phyloP scores from a whole-genome alignment of 305 asterid species.

The Fraxinus latifolia region DNA sequence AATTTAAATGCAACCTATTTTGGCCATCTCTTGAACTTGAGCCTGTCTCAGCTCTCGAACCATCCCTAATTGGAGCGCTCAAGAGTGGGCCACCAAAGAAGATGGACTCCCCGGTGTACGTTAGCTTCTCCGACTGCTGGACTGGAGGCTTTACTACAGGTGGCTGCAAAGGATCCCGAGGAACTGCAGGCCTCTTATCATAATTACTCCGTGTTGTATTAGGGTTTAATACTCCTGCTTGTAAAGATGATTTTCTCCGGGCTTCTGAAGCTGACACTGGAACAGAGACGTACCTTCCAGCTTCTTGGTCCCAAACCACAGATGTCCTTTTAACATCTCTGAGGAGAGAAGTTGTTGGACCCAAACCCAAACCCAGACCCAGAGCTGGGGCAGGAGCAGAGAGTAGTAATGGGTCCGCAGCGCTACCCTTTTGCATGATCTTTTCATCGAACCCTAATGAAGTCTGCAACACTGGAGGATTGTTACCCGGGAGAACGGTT shows the following conservation, averaged over 20 bases:
- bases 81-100: slow-evolving; percentile 95
- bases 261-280: slow-evolving; percentile 70
- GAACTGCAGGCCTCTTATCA: slow-evolving; percentile 43
- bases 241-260: slow-evolving; percentile 44
- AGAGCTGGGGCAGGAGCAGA: slow-evolving; percentile 35
- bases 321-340: slow-evolving; percentile 83
- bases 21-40: slow-evolving; percentile 43
- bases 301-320: slow-evolving; percentile 97
- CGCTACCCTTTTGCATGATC: slow-evolving; percentile 46
- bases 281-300: slow-evolving; percentile 83
- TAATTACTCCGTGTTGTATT: slow-evolving; percentile 34
- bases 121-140: slow-evolving; percentile 63
- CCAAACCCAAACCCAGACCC: background rate
- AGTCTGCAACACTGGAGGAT: slow-evolving; percentile 34
- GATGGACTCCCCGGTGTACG: slow-evolving; percentile 75
- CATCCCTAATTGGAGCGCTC: slow-evolving; percentile 56
- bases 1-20: slow-evolving; percentile 36
- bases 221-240: slow-evolving; percentile 31
- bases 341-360: slow-evolving; percentile 50
- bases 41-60: slow-evolving; percentile 43
- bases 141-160: slow-evolving; percentile 31
- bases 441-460: slow-evolving; percentile 52
- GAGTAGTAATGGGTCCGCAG: slow-evolving; percentile 45
- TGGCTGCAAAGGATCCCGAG: slow-evolving; percentile 37
- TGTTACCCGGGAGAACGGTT: slow-evolving; percentile 26